A percentile compares a stretch with the other conserved stretches of the same genome.
phyloP scores from a whole-genome alignment of 306 rosid species.

The Trifolium subterraneum region DNA sequence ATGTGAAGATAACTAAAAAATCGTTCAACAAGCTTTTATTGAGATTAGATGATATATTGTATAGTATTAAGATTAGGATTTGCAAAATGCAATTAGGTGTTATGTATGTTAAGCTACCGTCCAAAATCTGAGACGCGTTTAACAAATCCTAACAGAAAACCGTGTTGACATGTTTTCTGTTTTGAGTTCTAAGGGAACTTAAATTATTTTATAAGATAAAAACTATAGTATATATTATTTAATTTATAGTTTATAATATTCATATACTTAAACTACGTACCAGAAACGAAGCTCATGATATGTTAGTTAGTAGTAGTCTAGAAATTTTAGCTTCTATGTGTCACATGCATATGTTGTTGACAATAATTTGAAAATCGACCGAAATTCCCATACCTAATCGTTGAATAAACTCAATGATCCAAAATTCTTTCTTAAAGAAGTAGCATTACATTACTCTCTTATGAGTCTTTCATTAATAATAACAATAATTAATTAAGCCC shows the following conservation, averaged over 20 bases:
- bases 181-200: slow-evolving; percentile 31
- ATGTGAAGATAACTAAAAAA: slow-evolving; percentile 24
- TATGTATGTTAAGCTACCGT: slow-evolving; percentile 49
- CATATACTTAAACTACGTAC: slow-evolving; percentile 36
- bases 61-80: slow-evolving; percentile 32
- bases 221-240: slow-evolving; percentile 23
- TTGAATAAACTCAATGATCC: slow-evolving; percentile 44
- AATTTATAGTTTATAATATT: background rate
- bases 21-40: background rate
- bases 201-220: slow-evolving; percentile 31
- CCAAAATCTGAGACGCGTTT: slow-evolving; percentile 50
- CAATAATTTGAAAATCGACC: slow-evolving; percentile 62
- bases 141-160: slow-evolving; percentile 54
- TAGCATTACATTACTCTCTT: background rate
- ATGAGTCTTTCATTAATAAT: background rate
- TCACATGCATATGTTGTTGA: slow-evolving; percentile 61
- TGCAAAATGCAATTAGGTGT: slow-evolving; percentile 44
- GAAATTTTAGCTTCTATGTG: slow-evolving; percentile 23
- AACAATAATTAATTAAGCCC: background rate
- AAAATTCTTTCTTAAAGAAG: slow-evolving; percentile 24
- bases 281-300: slow-evolving; percentile 51
- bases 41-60: slow-evolving; percentile 34
- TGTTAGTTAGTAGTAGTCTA: slow-evolving; percentile 47
- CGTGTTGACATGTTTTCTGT: slow-evolving; percentile 56
- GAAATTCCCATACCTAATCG: slow-evolving; percentile 59